Conservation (phyloP, 176 grass and related monocot species). For the Eragrostis curvula region DNA sequence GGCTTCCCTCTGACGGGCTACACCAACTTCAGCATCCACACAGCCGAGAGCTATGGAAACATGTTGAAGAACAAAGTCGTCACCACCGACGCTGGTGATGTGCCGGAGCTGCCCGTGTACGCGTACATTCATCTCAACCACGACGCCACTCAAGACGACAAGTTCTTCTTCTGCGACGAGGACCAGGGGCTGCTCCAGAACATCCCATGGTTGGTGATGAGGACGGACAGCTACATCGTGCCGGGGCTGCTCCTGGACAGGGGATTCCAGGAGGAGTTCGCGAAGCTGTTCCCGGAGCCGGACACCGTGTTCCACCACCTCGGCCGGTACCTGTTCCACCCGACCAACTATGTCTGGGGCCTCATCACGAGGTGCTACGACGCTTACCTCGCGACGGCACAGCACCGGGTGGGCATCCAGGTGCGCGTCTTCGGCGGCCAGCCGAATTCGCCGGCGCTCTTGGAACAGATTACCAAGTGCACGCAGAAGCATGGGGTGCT, state of each 20-base stretch:
- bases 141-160: constrained; percentile 17
- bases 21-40: constrained; percentile 47
- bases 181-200: constrained; percentile 60
- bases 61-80: constrained; percentile 48
- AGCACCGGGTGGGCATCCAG: constrained; percentile 56
- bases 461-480: constrained; percentile 49
- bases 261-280: no score
- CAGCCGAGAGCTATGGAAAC: constrained; percentile 55
- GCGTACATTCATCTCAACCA: constrained; percentile 56
- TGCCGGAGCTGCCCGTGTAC: constrained; percentile 25
- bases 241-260: no score
- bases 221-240: no score
- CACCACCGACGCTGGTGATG: constrained; percentile 1
- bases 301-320: constrained; percentile 74
- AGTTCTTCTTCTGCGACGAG: constrained; percentile 66
- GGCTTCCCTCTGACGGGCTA: constrained; percentile 47
- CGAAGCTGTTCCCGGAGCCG: constrained; percentile 58
- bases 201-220: no score
- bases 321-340: constrained; percentile 68
- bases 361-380: constrained; percentile 61
- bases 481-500: constrained; percentile 25
- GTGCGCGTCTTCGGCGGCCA: constrained; percentile 46
- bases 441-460: constrained; percentile 27
- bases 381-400: constrained; percentile 45
- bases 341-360: constrained; percentile 71